Evolutionary conservation across 768 basidiomycete genomes (phyloP).

Genomic region (Agaricus blazei): DNA sequence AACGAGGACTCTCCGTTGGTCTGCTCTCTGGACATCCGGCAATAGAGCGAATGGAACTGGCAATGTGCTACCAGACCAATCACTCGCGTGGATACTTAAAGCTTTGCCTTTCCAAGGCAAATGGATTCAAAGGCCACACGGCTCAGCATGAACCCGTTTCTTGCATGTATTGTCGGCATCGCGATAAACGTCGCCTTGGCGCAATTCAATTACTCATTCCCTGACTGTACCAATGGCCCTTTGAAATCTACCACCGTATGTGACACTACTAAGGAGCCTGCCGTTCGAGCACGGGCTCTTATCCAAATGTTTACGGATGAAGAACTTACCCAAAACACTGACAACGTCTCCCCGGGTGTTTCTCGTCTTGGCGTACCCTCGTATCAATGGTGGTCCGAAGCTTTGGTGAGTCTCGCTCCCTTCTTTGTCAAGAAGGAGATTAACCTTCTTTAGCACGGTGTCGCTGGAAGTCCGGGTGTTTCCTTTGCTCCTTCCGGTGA

Average conservation of each 20-base stretch:
- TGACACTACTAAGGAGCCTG: constrained; percentile 36
- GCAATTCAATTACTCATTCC: constrained; percentile 32
- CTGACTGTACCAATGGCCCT: constrained; percentile 43
- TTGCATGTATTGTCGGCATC: not conserved
- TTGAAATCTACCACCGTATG: constrained; percentile 43
- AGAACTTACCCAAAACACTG: constrained; percentile 49
- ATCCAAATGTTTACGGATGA: constrained; percentile 43
- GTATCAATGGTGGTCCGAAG: constrained; percentile 62
- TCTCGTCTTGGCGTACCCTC: constrained; percentile 49
- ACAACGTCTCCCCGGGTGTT: constrained; percentile 44
- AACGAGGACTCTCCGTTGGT: not conserved
- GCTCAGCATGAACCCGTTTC: constrained; percentile 2
- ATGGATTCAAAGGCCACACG: not conserved
- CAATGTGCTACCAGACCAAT: not conserved
- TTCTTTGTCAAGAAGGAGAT: not conserved
- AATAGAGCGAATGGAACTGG: not conserved
- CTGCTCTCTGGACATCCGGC: not conserved
- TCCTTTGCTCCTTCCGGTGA: constrained; percentile 42
- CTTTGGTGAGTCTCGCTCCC: constrained; percentile 31
- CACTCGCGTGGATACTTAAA: not conserved
- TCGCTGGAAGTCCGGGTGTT: constrained; percentile 48
- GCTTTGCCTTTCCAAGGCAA: not conserved
- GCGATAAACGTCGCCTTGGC: not conserved
- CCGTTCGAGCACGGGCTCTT: constrained; percentile 45
- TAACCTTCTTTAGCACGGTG: constrained; percentile 40